Conservation (phyloP, 129 eudicot genomes). For the Flaveria ramosissima region DNA sequence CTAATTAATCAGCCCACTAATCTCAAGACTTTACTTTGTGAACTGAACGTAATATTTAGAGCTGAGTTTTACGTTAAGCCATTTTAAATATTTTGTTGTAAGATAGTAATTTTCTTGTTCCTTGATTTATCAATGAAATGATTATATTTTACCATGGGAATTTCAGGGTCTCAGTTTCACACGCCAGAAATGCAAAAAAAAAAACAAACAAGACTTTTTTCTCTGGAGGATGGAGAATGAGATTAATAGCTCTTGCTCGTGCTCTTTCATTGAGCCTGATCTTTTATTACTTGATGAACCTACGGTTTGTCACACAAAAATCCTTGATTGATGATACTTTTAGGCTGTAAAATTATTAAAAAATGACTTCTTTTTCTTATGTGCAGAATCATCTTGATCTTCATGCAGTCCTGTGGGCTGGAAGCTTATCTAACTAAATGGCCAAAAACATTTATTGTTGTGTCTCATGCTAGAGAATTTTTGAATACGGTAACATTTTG, state of each 20-base stretch:
- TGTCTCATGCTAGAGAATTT: constrained; percentile 98
- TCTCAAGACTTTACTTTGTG: not conserved
- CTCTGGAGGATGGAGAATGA: constrained; percentile 99
- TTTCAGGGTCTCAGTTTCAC: constrained; percentile 93
- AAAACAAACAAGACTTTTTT: constrained; percentile 78
- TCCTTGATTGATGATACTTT: constrained; percentile 5
- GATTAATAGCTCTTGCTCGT: constrained; percentile 99
- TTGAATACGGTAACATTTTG: constrained; percentile 68
- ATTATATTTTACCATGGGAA: constrained; percentile 22
- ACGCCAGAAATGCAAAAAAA: constrained; percentile 94
- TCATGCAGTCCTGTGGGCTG: constrained; percentile 96
- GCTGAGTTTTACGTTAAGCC: constrained; percentile 6
- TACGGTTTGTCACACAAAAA: constrained; percentile 52
- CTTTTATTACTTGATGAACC: constrained; percentile 94
- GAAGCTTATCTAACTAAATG: constrained; percentile 92
- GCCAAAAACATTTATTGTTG: constrained; percentile 99
- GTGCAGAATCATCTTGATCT: constrained; percentile 98
- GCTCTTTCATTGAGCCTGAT: constrained; percentile 98
- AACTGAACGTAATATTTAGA: not conserved
- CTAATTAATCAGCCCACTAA: constrained; percentile 13
- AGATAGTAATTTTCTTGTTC: not conserved
- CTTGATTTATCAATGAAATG: constrained; percentile 4
- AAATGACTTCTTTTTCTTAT: not conserved
- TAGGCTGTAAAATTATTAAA: constrained; percentile 2
- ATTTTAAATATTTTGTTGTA: not conserved